Evolutionary conservation across 176 grass and related monocot genomes (phyloP).

Genomic region (Thinopyrum elongatum): DNA sequence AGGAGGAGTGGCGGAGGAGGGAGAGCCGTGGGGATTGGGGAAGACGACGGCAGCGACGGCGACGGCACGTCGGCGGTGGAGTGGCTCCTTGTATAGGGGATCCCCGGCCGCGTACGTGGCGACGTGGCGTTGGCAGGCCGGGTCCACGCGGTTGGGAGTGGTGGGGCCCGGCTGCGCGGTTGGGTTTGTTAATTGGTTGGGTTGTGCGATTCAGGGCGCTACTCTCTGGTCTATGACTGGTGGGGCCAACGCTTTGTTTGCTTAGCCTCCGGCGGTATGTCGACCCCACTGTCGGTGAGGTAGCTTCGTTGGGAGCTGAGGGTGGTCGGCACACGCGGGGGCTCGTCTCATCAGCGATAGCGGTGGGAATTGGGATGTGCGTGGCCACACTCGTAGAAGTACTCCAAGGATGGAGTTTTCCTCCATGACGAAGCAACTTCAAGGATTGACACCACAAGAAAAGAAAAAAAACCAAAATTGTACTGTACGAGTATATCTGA

Average conservation of each 20-base stretch:
- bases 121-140: not conserved
- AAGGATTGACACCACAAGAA: not conserved
- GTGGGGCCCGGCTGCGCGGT: constrained; percentile 18
- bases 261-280: accelerated
- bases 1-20: not conserved
- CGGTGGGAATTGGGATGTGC: no score
- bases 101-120: constrained; percentile 28
- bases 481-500: no score
- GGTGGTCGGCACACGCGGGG: not conserved
- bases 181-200: not conserved
- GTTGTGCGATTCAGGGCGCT: not conserved
- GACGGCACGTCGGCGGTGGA: constrained; percentile 23
- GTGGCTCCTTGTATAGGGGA: constrained; percentile 39
- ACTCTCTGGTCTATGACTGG: not conserved
- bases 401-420: not conserved
- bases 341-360: no score
- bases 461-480: no score
- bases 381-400: no score
- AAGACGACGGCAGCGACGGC: constrained; percentile 9
- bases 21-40: constrained; percentile 10
- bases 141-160: constrained; percentile 19
- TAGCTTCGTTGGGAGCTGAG: not conserved
- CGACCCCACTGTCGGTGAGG: not conserved
- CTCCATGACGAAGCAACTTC: not conserved
- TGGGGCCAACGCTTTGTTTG: not conserved